Conservation (phyloP, 2,329 filamentous ascomycete genomes). For the Colletotrichum costaricense region DNA sequence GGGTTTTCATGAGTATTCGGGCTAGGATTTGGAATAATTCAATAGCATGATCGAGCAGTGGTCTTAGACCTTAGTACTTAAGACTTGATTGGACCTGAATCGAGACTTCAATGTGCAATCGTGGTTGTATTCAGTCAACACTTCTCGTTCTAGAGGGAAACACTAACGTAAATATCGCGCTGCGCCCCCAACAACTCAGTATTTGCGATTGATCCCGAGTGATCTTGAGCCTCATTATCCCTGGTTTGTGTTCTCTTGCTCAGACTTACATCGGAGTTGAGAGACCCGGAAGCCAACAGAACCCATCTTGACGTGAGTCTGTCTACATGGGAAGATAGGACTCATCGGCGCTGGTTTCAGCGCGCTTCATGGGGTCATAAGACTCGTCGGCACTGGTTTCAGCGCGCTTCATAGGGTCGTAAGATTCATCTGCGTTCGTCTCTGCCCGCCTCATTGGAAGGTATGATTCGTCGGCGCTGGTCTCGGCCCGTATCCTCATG, state of each 20-base stretch:
- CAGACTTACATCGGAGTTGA: background rate
- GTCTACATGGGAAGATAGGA: slow-evolving; percentile 18
- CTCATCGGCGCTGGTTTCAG: slow-evolving; percentile 17
- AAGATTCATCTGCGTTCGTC: slow-evolving; percentile 16
- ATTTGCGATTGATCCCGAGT: background rate
- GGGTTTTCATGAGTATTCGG: too few relatives aligned
- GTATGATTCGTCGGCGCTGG: slow-evolving; percentile 25
- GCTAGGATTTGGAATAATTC: too few relatives aligned
- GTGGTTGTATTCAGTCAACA: background rate
- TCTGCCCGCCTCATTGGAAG: slow-evolving; percentile 11
- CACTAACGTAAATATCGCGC: background rate
- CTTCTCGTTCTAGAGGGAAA: too few relatives aligned
- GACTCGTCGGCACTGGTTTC: slow-evolving; percentile 17
- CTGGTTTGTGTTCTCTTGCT: background rate
- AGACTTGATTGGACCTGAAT: background rate
- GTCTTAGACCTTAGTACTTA: background rate
- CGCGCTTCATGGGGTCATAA: slow-evolving; percentile 5
- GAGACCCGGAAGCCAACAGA: background rate
- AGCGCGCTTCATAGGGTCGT: slow-evolving; percentile 1
- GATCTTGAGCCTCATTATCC: background rate
- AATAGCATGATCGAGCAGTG: too few relatives aligned
- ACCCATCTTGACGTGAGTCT: background rate
- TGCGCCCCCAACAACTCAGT: background rate
- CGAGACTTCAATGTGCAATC: background rate
- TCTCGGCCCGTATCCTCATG: slow-evolving; percentile 17